phyloP scores from a whole-genome alignment of 2,329 filamentous ascomycete genomes.

The Knufia petricola region DNA sequence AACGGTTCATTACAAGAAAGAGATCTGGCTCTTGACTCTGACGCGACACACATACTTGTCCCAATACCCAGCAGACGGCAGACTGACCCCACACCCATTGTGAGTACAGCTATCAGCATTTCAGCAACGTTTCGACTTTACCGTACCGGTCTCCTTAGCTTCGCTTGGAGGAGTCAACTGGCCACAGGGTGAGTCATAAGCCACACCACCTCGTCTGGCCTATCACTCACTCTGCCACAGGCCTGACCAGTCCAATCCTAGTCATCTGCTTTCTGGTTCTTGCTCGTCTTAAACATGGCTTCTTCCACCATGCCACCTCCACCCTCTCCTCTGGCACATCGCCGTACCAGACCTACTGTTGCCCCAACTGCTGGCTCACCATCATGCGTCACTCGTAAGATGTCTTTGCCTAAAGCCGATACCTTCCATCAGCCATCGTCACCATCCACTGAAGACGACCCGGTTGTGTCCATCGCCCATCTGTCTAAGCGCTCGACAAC shows the following conservation, averaged over 20 bases:
- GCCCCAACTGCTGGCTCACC: constrained; percentile 21
- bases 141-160: constrained; percentile 8
- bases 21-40: background rate
- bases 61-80: background rate
- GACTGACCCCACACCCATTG: background rate
- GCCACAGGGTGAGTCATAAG: constrained; percentile 10
- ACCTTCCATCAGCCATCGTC: constrained; percentile 46
- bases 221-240: constrained; percentile 8
- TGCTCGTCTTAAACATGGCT: constrained; percentile 10
- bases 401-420: constrained; percentile 59
- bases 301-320: constrained; percentile 12
- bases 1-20: constrained; percentile 3
- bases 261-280: constrained; percentile 8
- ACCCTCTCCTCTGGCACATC: constrained; percentile 22
- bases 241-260: constrained; percentile 1
- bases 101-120: constrained; percentile 10
- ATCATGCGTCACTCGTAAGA: constrained; percentile 30
- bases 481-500: constrained; percentile 59
- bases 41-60: background rate
- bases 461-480: constrained; percentile 35
- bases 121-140: constrained; percentile 9
- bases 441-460: constrained; percentile 34
- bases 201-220: constrained; percentile 3
- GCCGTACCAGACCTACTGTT: constrained; percentile 20
- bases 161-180: constrained; percentile 9